Base-by-base conservation (phyloP, 805 yeast genomes). In the Pichia paraexigua region DNA sequence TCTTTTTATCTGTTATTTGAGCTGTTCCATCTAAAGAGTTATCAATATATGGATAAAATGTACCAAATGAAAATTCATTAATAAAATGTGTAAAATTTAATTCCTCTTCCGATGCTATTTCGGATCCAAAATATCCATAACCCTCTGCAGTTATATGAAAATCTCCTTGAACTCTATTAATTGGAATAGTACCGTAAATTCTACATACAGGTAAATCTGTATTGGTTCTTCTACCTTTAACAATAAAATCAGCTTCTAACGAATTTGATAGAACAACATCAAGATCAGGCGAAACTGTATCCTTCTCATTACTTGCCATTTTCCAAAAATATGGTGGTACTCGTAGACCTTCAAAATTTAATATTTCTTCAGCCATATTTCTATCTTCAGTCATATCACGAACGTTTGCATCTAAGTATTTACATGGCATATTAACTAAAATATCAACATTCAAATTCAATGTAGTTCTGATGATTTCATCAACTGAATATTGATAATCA, bases 41-140 rank as follows among this genome's bases (percentile, higher is more conserved):
- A 58, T 84, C 76, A 56, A 91, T 74, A 59, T 78, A 85, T 3
- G 99, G 97, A 62, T 81, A 90, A 66, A 85, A 90, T 39, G 81
- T 87, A 15, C 99, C 99, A 68, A 83, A 92, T 12, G 97, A 89
- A 56, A 90, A 79, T 66, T 92, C 98, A 53, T 79, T 79, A 53
- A 94, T 83, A 6, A 80, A 80, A 67, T 94, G 99, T 1, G 96
- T 78, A 63, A 92, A 85, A 62, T 92, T 87, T 53, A 87, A 68
- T 22, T 75, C 68, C 41, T 79, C 79, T 9, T 61, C 35, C 1
- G 78, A 79, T 12, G 76, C 73, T 43, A 68, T 67, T 25, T 25
- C 20, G 45, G 78, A 70, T 55, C 82, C 83, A 18, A 37, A 9
- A 51, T 54, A 57, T 1, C 87, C 91, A 56, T 71, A 70, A 0